Evolutionary conservation across 768 basidiomycete genomes (phyloP).

Genomic region (Leccinum subgranulosum): DNA sequence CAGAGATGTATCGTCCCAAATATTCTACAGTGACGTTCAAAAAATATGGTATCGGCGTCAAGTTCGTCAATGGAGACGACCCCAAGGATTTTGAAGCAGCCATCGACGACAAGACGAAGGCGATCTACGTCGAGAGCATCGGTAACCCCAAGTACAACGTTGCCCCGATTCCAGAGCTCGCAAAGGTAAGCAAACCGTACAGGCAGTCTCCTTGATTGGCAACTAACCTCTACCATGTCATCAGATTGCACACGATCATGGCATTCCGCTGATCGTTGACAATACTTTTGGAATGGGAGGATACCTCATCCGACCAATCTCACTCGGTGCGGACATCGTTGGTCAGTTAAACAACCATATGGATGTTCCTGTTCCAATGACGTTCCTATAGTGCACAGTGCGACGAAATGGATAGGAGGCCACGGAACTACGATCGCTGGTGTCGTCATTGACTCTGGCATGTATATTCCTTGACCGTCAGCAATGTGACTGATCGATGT

Average conservation of each 20-base stretch:
- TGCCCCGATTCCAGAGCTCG: conserved; percentile 50
- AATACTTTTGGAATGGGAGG: conserved; percentile 65
- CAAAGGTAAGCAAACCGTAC: conserved; percentile 37
- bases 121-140: conserved; percentile 57
- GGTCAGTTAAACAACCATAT: conserved; percentile 21
- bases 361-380: background rate
- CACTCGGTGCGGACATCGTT: conserved; percentile 57
- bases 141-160: conserved; percentile 62
- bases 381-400: conserved; percentile 43
- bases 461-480: conserved; percentile 10
- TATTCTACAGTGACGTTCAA: conserved; percentile 45
- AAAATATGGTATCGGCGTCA: conserved; percentile 51
- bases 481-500: background rate
- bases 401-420: conserved; percentile 67
- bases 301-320: conserved; percentile 52
- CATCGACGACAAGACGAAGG: conserved; percentile 61
- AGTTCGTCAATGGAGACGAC: conserved; percentile 49
- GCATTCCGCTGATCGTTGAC: conserved; percentile 63
- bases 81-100: conserved; percentile 46
- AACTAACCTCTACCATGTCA: background rate
- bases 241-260: conserved; percentile 58
- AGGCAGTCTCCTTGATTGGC: background rate
- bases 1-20: background rate
- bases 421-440: conserved; percentile 67
- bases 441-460: conserved; percentile 57